Evolutionary conservation across 805 yeast genomes (phyloP), one percentile per base, ranked within the genome.

Genomic region (Lipomyces yamadae): DNA sequence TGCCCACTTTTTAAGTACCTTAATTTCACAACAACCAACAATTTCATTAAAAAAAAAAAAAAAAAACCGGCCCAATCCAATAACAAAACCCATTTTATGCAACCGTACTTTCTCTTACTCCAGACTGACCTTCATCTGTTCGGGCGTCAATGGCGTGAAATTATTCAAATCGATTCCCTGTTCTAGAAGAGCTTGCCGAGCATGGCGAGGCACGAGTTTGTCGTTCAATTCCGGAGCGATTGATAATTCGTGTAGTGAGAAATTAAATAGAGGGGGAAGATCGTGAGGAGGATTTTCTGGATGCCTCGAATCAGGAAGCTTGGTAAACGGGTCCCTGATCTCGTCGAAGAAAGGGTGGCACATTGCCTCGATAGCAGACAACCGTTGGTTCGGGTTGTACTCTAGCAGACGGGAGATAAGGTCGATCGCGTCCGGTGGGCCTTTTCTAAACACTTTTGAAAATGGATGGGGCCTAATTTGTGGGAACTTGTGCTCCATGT

Each of bases 401-500:
- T 92, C 96, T 70, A 95, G 84, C 57, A 95, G 86, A 66, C 85
- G 84, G 82, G 89, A 84, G 74, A 95, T 81, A 72, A 95, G 83
- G 77, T 94, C 97, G 67, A 95, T 84, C 33, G 97, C 98, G 67
- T 88, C 91, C 1, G 89, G 87, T 18, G 97, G 89, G 24, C 96
- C 93, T 72, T 89, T 84, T 65, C 91, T 84, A 74, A 90, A 87
- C 58, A 88, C 87, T 73, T 87, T 87, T 70, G 84, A 82, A 74
- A 89, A 87, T 62, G 83, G 82, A 64, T 81, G 83, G 8, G 84
- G 83, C 62, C 76, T 72, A 68, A 81, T 81, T 68, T 68, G 84
- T 3, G 99, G 98, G 82, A 94, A 94, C 76, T 91, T 92, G 80
- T 94, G 98, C 78, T 95, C 98, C 89, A 92, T 91, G 80, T 94